phyloP scores from a whole-genome alignment of 106 monocot genomes.

The Apostasia shenzhenica region DNA sequence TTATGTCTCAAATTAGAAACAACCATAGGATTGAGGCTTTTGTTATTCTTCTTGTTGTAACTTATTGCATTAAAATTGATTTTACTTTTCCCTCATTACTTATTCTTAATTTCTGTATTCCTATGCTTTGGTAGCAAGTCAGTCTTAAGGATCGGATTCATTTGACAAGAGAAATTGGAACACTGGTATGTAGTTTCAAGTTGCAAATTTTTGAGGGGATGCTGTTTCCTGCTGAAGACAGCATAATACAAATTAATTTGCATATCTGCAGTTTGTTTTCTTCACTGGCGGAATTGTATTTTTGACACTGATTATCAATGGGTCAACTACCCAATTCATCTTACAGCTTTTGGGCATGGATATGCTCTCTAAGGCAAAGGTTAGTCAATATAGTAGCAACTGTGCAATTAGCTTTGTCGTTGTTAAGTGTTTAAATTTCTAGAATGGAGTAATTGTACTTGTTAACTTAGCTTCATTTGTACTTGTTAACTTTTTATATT shows the following conservation, averaged over 20 bases:
- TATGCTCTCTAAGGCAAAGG: slow-evolving; percentile 80
- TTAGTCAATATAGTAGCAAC: slow-evolving; percentile 1
- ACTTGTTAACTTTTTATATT: no score
- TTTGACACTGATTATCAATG: slow-evolving; percentile 84
- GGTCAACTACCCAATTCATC: slow-evolving; percentile 87
- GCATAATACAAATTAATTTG: neutral
- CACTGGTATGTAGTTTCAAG: slow-evolving; percentile 48
- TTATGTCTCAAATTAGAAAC: no score
- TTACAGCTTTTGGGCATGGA: slow-evolving; percentile 72
- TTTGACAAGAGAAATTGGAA: slow-evolving; percentile 75
- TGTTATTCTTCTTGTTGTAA: no score
- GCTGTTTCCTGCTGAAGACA: neutral
- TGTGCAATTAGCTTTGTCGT: neutral
- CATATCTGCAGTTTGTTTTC: slow-evolving; percentile 77
- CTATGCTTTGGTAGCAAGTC: slow-evolving; percentile 42
- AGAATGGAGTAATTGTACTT: no score
- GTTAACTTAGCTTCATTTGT: no score
- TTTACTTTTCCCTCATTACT: neutral
- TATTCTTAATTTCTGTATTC: neutral
- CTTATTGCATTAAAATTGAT: no score
- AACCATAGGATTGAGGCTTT: no score
- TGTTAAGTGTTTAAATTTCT: neutral
- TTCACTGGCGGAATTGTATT: slow-evolving; percentile 97
- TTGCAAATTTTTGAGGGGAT: neutral
- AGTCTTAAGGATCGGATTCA: slow-evolving; percentile 38